Evolutionary conservation across 1,284 basidiomycete species (phyloP), one percentile per base, ranked within the genome.

Genomic region (Xerocomus nothofagi): DNA sequence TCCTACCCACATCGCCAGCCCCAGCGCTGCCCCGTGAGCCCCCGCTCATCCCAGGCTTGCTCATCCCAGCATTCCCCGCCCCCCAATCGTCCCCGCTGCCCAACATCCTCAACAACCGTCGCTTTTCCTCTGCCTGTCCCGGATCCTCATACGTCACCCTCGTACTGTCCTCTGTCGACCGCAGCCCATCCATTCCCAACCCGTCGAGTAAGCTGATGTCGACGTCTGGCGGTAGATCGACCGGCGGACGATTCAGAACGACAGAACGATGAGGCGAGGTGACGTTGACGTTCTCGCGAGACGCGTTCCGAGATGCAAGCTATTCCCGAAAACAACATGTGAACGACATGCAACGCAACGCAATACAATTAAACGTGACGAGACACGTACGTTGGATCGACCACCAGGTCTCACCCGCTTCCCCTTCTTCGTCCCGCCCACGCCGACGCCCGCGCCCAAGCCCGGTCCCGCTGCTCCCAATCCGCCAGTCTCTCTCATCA

Each of bases 121-220:
- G 70, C 63, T 75, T 75, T 67, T 86, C 84, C 39, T 75, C 78
- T 30, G 67, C 68, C 67, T 86, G 80, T 17, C 65, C 75, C 1
- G 84, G 82, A 62, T 88, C 86, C 61, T 86, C 84, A 55, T 88
- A 89, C 49, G 74, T 77, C 20, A 88, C 81, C 11, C 75, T 71
- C 65, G 78, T 60, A 59, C 74, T 75, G 57, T 76, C 73, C 17
- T 80, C 77, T 3, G 53, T 53, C 31, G 55, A 55, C 5, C 49
- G 54, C 27, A 20, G 24, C 4, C 34, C 45, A 8, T 47, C 43
- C 24, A 37, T 43, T 6, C 44, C 56, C 15, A 62, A 6, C 29
- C 51, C 59, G 10, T 70, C 67, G 8, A 62, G 49, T 34, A 70
- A 43, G 51, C 69, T 67, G 48, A 63, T 37, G 21, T 71, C 70